A percentile compares a stretch with the other conserved stretches of the same genome.
Evolutionary conservation across 164 flowering plant species (phyloP).

Genomic region (Chimonanthus salicifolius): DNA sequence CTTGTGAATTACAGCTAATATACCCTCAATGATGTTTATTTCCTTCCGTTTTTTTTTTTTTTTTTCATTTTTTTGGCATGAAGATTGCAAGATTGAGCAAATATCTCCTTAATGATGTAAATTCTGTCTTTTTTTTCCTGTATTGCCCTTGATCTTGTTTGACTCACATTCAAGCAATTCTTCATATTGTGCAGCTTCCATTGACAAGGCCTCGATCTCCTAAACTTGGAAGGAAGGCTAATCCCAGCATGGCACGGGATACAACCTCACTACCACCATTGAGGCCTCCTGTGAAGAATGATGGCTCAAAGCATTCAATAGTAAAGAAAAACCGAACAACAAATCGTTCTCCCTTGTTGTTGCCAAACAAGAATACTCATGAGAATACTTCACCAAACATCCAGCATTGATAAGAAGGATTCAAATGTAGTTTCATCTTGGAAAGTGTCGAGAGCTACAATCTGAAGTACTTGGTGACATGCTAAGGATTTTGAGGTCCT

Average conservation of each 20-base stretch:
- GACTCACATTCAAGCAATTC: background rate
- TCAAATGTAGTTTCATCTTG: too few relatives aligned
- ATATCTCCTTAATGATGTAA: too few relatives aligned
- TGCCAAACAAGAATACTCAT: slow-evolving; percentile 26
- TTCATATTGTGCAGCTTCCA: slow-evolving; percentile 36
- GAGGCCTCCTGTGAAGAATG: slow-evolving; percentile 26
- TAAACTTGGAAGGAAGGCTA: slow-evolving; percentile 38
- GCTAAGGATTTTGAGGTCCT: background rate
- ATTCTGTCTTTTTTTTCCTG: too few relatives aligned
- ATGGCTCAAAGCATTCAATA: slow-evolving; percentile 18
- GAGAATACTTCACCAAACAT: slow-evolving; percentile 75
- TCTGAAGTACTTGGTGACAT: background rate
- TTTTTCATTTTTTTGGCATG: too few relatives aligned
- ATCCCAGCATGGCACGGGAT: slow-evolving; percentile 19
- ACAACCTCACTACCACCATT: slow-evolving; percentile 31
- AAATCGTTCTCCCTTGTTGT: slow-evolving; percentile 14
- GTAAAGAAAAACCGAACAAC: slow-evolving; percentile 24
- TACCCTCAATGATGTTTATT: too few relatives aligned
- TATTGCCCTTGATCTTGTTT: background rate
- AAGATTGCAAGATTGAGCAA: too few relatives aligned
- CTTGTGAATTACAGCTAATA: too few relatives aligned
- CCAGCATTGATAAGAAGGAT: slow-evolving; percentile 24
- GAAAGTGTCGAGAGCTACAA: too few relatives aligned
- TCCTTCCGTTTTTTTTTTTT: too few relatives aligned
- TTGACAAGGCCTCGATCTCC: slow-evolving; percentile 35